A percentile compares a stretch with the other conserved stretches of the same genome.
Conservation (phyloP, 306 rosid genomes). For the Lagenaria siceraria region DNA sequence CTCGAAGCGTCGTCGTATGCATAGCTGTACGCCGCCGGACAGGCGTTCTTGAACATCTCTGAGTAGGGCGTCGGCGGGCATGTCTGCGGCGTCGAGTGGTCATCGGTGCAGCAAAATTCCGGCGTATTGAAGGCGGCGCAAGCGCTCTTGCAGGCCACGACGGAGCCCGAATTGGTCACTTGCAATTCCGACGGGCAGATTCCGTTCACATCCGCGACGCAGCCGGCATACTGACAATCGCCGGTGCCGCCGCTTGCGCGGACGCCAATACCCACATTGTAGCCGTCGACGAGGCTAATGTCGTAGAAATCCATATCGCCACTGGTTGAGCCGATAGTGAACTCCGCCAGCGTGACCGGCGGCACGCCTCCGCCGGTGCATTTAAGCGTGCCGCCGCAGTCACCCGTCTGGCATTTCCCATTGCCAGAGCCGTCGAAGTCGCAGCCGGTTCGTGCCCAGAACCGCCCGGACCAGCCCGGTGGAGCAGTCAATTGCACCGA, state of each 20-base stretch:
- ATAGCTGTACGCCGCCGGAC: constrained; percentile 81
- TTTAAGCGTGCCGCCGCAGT: constrained; percentile 53
- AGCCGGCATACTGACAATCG: constrained; percentile 81
- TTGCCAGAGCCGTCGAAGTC: constrained; percentile 39
- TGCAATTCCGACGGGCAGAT: constrained; percentile 54
- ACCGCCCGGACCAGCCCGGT: constrained; percentile 76
- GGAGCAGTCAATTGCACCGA: constrained; percentile 35
- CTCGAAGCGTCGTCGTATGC: constrained; percentile 89
- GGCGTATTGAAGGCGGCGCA: constrained; percentile 56
- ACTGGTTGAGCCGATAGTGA: constrained; percentile 27
- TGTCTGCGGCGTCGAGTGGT: constrained; percentile 55
- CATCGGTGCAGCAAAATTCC: constrained; percentile 74
- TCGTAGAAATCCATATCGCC: constrained; percentile 62
- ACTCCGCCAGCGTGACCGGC: constrained; percentile 60
- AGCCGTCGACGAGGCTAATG: constrained; percentile 85
- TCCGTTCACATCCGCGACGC: constrained; percentile 47
- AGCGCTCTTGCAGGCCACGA: constrained; percentile 84
- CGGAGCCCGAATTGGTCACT: constrained; percentile 21
- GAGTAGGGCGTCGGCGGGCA: constrained; percentile 76
- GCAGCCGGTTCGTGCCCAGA: constrained; percentile 80
- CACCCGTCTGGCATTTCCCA: constrained; percentile 54
- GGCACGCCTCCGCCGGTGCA: constrained; percentile 50
- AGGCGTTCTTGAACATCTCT: constrained; percentile 63
- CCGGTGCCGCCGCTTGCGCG: constrained; percentile 60
- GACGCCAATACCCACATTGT: constrained; percentile 71